phyloP scores from a whole-genome alignment of 2,329 filamentous ascomycete genomes.

The Epichloe uncinata region DNA sequence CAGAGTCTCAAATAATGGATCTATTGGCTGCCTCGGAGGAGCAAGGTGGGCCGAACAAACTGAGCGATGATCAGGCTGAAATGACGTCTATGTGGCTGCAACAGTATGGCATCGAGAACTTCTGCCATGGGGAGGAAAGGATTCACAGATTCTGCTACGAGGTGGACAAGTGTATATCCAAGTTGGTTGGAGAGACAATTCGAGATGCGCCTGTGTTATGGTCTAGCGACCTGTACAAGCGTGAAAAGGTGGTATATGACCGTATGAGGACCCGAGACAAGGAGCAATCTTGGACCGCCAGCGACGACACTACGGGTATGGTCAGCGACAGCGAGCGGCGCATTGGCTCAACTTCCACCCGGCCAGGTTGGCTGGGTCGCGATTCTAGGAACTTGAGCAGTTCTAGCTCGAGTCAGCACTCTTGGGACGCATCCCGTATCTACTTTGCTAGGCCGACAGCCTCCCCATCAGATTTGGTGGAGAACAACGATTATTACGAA shows the following conservation, averaged over 20 bases:
- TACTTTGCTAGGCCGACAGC: slow-evolving; percentile 43
- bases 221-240: slow-evolving; percentile 78
- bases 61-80: slow-evolving; percentile 90
- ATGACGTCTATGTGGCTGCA: slow-evolving; percentile 74
- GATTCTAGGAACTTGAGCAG: slow-evolving; percentile 36
- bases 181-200: slow-evolving; percentile 73
- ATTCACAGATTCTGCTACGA: slow-evolving; percentile 91
- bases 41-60: slow-evolving; percentile 84
- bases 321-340: slow-evolving; percentile 42
- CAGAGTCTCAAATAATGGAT: slow-evolving; percentile 76
- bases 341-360: slow-evolving; percentile 27
- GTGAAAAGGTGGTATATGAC: slow-evolving; percentile 55
- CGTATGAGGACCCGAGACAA: slow-evolving; percentile 29
- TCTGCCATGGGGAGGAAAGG: slow-evolving; percentile 87
- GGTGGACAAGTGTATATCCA: slow-evolving; percentile 72
- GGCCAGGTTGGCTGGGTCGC: slow-evolving; percentile 38
- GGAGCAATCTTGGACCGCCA: slow-evolving; percentile 28
- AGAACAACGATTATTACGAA: slow-evolving; percentile 60
- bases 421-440: slow-evolving; percentile 55
- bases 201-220: slow-evolving; percentile 78
- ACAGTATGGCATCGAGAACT: slow-evolving; percentile 73
- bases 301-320: slow-evolving; percentile 39
- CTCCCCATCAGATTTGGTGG: slow-evolving; percentile 51
- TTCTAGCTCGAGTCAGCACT: slow-evolving; percentile 53
- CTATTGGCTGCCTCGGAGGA: slow-evolving; percentile 70